phyloP scores from a whole-genome alignment of 2,329 filamentous ascomycete species.

The Penicillium sp. region DNA sequence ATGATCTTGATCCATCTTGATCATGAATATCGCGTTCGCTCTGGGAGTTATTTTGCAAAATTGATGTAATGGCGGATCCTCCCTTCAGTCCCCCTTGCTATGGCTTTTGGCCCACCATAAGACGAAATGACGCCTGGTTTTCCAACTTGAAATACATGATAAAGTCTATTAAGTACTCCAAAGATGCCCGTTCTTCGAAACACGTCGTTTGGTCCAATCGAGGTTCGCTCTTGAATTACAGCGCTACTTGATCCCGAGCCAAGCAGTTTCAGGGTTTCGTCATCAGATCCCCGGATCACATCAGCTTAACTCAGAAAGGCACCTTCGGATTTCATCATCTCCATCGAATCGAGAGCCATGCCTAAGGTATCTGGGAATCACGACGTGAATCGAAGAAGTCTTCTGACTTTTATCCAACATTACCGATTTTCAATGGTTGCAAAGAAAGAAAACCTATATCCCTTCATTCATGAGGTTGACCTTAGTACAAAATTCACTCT shows the following conservation, averaged over 20 bases:
- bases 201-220: not conserved
- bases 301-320: conserved; percentile 15
- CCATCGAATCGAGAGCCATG: not conserved
- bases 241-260: not conserved
- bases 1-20: not conserved
- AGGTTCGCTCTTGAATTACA: not conserved
- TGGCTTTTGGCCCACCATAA: not conserved
- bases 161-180: not conserved
- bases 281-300: conserved; percentile 23
- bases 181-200: not conserved
- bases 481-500: not conserved
- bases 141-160: not conserved
- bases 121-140: not conserved
- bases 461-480: not conserved
- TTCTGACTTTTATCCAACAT: not conserved
- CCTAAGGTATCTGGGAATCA: not conserved
- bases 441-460: not conserved
- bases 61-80: not conserved
- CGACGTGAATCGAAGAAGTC: not conserved
- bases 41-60: not conserved
- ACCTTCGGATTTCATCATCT: not conserved
- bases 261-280: conserved; percentile 16
- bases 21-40: not conserved
- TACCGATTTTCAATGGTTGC: not conserved
- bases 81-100: not conserved